Evolutionary conservation across 2,329 filamentous ascomycete genomes (phyloP).

Genomic region (Ilyonectria mors-panacis): DNA sequence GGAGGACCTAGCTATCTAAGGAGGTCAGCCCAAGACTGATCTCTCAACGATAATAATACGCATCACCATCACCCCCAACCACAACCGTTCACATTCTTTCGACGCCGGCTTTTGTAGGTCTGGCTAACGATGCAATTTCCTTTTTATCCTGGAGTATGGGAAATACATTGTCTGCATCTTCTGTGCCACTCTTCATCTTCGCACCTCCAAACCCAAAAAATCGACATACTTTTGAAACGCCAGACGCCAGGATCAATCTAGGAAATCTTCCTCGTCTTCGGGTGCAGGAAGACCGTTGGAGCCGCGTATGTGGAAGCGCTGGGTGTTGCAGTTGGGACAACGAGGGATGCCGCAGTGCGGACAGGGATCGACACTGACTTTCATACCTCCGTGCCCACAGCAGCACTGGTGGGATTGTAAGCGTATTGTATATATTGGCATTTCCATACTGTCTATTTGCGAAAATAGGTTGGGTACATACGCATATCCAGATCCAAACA

Average conservation of each 20-base stretch:
- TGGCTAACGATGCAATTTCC: background rate
- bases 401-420: slow-evolving; percentile 30
- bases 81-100: background rate
- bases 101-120: background rate
- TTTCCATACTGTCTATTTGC: background rate
- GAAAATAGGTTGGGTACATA: slow-evolving; percentile 2
- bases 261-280: slow-evolving; percentile 9
- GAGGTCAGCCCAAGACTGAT: slow-evolving; percentile 9
- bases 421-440: slow-evolving; percentile 15
- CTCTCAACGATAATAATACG: background rate
- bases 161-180: background rate
- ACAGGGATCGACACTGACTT: slow-evolving; percentile 36
- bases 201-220: background rate
- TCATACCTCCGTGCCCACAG: slow-evolving; percentile 40
- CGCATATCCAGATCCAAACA: slow-evolving; percentile 25
- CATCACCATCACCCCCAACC: background rate
- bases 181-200: background rate
- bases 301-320: slow-evolving; percentile 23
- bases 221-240: slow-evolving; percentile 14
- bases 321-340: slow-evolving; percentile 37
- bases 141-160: background rate
- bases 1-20: background rate
- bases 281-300: background rate
- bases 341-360: slow-evolving; percentile 32
- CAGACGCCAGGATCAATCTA: background rate